A percentile compares a stretch with the other conserved stretches of the same genome.
Conservation (phyloP, 768 basidiomycete genomes). For the Russula virescens region DNA sequence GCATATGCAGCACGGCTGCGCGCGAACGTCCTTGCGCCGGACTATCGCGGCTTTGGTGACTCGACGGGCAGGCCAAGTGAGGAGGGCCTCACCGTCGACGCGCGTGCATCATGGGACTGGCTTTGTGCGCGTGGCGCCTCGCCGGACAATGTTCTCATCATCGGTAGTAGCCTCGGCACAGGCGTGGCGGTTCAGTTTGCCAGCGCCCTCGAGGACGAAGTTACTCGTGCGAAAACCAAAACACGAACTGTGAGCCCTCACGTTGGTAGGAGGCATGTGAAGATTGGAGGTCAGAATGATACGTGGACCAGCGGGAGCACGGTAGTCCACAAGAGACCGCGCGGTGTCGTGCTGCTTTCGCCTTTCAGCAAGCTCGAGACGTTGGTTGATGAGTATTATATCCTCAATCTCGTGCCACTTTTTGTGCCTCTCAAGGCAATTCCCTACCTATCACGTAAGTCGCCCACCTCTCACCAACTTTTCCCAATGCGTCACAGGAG, state of each 20-base stretch:
- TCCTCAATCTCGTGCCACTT: slow-evolving; percentile 64
- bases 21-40: slow-evolving; percentile 77
- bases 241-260: background rate
- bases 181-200: slow-evolving; percentile 54
- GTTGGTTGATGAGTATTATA: slow-evolving; percentile 60
- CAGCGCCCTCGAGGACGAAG: slow-evolving; percentile 33
- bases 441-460: slow-evolving; percentile 58
- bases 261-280: background rate
- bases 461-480: background rate
- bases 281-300: background rate
- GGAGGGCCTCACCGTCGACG: slow-evolving; percentile 65
- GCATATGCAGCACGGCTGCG: slow-evolving; percentile 58
- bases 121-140: slow-evolving; percentile 54
- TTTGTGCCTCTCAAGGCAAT: slow-evolving; percentile 62
- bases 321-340: slow-evolving; percentile 30
- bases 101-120: slow-evolving; percentile 78
- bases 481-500: background rate
- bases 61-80: slow-evolving; percentile 76
- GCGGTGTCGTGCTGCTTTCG: slow-evolving; percentile 39
- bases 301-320: background rate
- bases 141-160: slow-evolving; percentile 57
- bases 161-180: slow-evolving; percentile 88
- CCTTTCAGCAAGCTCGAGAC: slow-evolving; percentile 36
- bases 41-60: slow-evolving; percentile 92
- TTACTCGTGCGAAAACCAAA: slow-evolving; percentile 27